Evolutionary conservation across 2,329 filamentous ascomycete genomes (phyloP), one percentile per base, ranked within the genome.

Genomic region (Aspergillus niger): DNA sequence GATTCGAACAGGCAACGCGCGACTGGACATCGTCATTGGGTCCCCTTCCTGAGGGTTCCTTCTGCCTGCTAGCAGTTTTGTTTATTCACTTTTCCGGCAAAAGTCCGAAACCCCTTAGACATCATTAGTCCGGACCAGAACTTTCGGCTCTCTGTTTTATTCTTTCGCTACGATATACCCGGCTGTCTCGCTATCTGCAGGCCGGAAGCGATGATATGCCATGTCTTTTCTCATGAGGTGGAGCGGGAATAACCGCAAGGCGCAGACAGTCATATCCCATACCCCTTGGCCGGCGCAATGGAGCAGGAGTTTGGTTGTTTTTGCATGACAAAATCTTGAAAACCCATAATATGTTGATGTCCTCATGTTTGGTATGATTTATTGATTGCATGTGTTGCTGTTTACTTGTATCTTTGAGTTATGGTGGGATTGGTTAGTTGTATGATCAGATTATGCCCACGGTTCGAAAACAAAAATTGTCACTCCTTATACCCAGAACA

Each of bases 261-360:
- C 53, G 39, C 39, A 20, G 52, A 55, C 53, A 55, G 53, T 47
- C 53, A 55, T 55, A 55, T 44, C 53, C 53, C 52, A 55, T 55
- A 55, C 52, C 52, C 38, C 38, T 41, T 26, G 53, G 24, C 39
- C 7, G 26, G 53, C 26, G 53, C 26, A 30, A n/a, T 43, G 26
- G 39, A n/a, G 22, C 30, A 47, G 39, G 39, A 17, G 22, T 55
- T 47, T 53, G 51, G 39, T 15, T 47, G 28, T 8, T 32, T 55
- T 55, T 5, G 20, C 6, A 32, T 8, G 39, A n/a, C 11, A 32
- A 8, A 53, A 20, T 17, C 6, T 17, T 39, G n/a, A 3, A 30
- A 47, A 55, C 8, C 39, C 39, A 47, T 17, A 38, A 0, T 47
- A 20, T 44, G 13, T 55, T 47, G 24, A 36, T 32, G 39, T 47